A percentile compares a stretch with the other conserved stretches of the same genome.
Evolutionary conservation across 352 stramenopile species (phyloP).

Genomic region (Phytophthora constricta): DNA sequence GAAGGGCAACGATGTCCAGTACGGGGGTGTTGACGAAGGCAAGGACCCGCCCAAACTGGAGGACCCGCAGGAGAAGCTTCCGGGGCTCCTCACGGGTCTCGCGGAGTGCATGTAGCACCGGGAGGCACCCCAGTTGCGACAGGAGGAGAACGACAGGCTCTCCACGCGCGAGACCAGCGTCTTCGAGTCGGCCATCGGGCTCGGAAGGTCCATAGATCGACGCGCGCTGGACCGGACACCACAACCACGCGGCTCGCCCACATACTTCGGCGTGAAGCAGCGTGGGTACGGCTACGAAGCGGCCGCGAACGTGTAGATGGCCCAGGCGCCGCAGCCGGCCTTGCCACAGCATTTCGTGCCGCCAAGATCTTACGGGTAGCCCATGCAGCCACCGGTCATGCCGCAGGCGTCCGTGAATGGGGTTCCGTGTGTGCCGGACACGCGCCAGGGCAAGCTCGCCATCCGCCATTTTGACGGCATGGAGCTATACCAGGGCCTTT

Average conservation of each 20-base stretch:
- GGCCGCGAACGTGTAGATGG: background rate
- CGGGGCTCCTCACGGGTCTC: background rate
- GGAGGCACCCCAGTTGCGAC: background rate
- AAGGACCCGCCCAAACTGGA: background rate
- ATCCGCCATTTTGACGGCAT: constrained; percentile 21
- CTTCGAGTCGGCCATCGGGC: constrained; percentile 3
- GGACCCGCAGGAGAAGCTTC: constrained; percentile 7
- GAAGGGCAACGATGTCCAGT: background rate
- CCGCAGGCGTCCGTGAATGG: background rate
- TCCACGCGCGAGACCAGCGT: background rate
- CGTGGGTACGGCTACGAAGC: background rate
- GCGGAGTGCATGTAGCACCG: constrained; percentile 4
- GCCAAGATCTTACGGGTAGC: constrained; percentile 12
- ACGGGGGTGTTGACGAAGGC: constrained; percentile 1
- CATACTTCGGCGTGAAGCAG: constrained; percentile 13
- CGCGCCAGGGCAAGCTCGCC: constrained; percentile 12
- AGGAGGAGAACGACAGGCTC: background rate
- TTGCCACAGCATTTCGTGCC: background rate
- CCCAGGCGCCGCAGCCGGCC: background rate
- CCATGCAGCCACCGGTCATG: background rate
- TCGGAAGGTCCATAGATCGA: background rate
- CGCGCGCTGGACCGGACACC: background rate
- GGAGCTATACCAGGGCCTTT: constrained; percentile 21
- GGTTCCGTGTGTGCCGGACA: constrained; percentile 4
- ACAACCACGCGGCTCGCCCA: background rate